Evolutionary conservation across 768 basidiomycete species (phyloP).

Genomic region (Hericium rajendrae): DNA sequence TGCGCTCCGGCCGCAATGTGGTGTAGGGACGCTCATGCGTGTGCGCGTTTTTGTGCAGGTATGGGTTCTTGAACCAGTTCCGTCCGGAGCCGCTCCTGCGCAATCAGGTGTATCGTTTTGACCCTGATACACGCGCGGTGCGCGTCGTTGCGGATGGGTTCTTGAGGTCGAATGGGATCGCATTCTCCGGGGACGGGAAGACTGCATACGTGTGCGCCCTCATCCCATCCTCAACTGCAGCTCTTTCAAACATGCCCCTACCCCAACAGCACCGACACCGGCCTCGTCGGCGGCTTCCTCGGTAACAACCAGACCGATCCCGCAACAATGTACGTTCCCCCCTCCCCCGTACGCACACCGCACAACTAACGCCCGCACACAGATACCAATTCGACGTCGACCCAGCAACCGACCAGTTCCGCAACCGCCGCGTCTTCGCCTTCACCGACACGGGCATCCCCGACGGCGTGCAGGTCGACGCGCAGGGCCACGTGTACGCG

Average conservation of each 20-base stretch:
- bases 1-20: slow-evolving; percentile 2
- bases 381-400: slow-evolving; percentile 69
- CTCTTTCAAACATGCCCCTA: slow-evolving; percentile 1
- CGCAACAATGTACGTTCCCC: slow-evolving; percentile 49
- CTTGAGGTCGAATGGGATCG: slow-evolving; percentile 63
- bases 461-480: slow-evolving; percentile 60
- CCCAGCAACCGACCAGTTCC: slow-evolving; percentile 39
- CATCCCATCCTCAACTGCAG: slow-evolving; percentile 1
- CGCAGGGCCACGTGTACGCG: slow-evolving; percentile 53
- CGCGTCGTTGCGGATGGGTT: slow-evolving; percentile 74
- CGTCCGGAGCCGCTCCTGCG: slow-evolving; percentile 57
- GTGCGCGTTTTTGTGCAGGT: slow-evolving; percentile 28
- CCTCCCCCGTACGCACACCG: background rate
- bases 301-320: slow-evolving; percentile 49
- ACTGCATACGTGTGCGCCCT: slow-evolving; percentile 50
- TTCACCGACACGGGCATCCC: slow-evolving; percentile 56
- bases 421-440: slow-evolving; percentile 57
- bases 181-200: slow-evolving; percentile 55
- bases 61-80: slow-evolving; percentile 58
- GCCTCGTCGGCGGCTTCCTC: slow-evolving; percentile 32
- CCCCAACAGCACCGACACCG: slow-evolving; percentile 40
- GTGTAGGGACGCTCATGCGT: too few species aligned
- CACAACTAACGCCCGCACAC: background rate
- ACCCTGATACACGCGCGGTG: slow-evolving; percentile 53
- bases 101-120: slow-evolving; percentile 71